Percentiles rank a stretch among this genome's conserved stretches.
Evolutionary conservation across 345 rosid species (phyloP).

Genomic region (Eucalyptus brandiana): DNA sequence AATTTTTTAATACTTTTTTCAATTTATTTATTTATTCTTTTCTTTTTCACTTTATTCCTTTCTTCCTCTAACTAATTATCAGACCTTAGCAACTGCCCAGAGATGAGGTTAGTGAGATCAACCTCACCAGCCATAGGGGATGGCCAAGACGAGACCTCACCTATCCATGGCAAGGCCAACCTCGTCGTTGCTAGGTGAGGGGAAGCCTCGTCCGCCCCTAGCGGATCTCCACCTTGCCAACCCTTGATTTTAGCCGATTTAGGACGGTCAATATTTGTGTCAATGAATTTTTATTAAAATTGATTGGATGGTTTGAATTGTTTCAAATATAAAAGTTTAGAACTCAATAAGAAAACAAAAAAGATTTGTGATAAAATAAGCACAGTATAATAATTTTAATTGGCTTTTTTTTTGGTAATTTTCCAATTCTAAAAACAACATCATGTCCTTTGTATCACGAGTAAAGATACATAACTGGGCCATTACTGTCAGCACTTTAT

Average conservation of each 20-base stretch:
- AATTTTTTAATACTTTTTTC: too few species aligned
- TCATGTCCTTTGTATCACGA: neutral
- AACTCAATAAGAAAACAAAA: too few species aligned
- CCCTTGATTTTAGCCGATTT: too few species aligned
- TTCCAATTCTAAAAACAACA: neutral
- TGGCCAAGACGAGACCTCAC: neutral
- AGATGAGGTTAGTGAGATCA: accelerated
- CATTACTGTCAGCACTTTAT: neutral
- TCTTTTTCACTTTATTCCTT: too few species aligned
- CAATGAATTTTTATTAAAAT: too few species aligned
- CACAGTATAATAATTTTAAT: too few species aligned
- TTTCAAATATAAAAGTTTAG: accelerated
- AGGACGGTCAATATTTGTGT: accelerated
- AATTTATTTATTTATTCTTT: too few species aligned
- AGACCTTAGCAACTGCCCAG: accelerated
- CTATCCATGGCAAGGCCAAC: neutral
- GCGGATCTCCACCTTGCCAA: too few species aligned
- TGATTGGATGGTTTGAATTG: accelerated
- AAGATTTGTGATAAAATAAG: too few species aligned
- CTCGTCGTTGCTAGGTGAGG: accelerated
- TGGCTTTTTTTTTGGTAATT: too few species aligned
- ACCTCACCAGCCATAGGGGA: neutral
- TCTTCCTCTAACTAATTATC: neutral
- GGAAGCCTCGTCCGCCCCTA: accelerated
- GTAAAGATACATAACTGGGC: neutral